phyloP scores from a whole-genome alignment of 2,329 filamentous ascomycete species.

The Aureobasidium uvarum region DNA sequence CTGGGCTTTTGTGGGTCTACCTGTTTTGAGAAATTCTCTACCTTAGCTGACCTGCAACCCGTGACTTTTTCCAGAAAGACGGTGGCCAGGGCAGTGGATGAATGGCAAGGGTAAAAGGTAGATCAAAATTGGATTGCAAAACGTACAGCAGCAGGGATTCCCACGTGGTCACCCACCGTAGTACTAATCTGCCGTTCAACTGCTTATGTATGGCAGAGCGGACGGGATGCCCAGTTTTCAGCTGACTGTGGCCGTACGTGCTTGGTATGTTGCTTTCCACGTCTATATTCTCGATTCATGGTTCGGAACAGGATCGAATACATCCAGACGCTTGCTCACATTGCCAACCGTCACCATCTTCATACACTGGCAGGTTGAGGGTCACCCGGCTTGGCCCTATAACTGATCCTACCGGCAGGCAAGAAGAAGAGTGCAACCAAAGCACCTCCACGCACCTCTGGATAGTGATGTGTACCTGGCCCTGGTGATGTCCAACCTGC shows the following conservation, averaged over 20 bases:
- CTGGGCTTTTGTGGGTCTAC: too few species aligned
- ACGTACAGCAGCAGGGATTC: constrained; percentile 16
- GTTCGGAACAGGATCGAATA: background rate
- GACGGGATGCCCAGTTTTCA: constrained; percentile 14
- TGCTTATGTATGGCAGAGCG: constrained; percentile 17
- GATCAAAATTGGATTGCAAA: background rate
- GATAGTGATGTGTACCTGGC: constrained; percentile 58
- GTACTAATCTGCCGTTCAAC: constrained; percentile 16
- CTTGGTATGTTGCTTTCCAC: background rate
- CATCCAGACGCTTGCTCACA: background rate
- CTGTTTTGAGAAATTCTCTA: too few species aligned
- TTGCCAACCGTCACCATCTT: background rate
- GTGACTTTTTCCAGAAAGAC: too few species aligned
- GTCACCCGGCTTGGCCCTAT: constrained; percentile 47
- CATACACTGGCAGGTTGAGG: constrained; percentile 40
- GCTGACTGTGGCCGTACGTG: constrained; percentile 15
- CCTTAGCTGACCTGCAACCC: too few species aligned
- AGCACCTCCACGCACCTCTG: constrained; percentile 52
- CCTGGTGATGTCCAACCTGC: constrained; percentile 57
- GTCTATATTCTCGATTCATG: background rate
- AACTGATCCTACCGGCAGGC: constrained; percentile 55
- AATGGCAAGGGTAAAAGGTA: background rate
- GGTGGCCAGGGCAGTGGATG: background rate
- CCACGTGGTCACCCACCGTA: constrained; percentile 8
- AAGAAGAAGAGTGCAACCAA: constrained; percentile 53